Evolutionary conservation across 179 eudicot species (phyloP).

Genomic region (Silene noctiflora): DNA sequence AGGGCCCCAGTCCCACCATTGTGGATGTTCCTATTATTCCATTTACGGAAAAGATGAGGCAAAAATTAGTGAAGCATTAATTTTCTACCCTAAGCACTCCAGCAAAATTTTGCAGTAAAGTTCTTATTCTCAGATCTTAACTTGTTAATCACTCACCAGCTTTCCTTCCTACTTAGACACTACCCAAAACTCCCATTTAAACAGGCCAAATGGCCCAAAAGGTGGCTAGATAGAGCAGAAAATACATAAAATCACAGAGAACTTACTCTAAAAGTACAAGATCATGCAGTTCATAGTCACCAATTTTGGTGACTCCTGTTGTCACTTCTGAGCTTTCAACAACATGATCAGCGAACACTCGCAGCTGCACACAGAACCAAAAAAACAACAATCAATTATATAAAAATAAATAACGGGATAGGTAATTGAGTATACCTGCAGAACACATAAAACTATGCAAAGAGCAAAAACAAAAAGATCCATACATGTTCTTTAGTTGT

Average conservation of each 20-base stretch:
- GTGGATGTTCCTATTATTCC: background rate
- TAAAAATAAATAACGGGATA: background rate
- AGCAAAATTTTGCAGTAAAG: background rate
- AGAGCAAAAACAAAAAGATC: background rate
- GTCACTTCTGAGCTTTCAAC: conserved; percentile 99
- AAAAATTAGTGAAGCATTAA: background rate
- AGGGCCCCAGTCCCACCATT: background rate
- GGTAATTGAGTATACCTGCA: background rate
- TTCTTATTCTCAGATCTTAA: background rate
- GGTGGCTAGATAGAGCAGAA: background rate
- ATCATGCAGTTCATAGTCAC: conserved; percentile 96
- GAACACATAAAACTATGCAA: background rate
- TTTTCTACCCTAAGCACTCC: background rate
- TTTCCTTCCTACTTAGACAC: background rate
- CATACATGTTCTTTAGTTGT: conserved; percentile 95
- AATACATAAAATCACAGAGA: conserved; percentile 6
- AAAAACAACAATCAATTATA: background rate
- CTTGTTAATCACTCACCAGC: background rate
- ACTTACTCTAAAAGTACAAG: conserved; percentile 90
- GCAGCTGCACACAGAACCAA: conserved; percentile 44
- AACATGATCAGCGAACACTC: conserved; percentile 95
- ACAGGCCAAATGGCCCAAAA: background rate
- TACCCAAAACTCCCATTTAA: background rate
- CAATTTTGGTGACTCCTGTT: conserved; percentile 81
- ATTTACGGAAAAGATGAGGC: background rate